Base-by-base conservation (phyloP, 108 stramenopile species). In the Fragilaria radians region DNA sequence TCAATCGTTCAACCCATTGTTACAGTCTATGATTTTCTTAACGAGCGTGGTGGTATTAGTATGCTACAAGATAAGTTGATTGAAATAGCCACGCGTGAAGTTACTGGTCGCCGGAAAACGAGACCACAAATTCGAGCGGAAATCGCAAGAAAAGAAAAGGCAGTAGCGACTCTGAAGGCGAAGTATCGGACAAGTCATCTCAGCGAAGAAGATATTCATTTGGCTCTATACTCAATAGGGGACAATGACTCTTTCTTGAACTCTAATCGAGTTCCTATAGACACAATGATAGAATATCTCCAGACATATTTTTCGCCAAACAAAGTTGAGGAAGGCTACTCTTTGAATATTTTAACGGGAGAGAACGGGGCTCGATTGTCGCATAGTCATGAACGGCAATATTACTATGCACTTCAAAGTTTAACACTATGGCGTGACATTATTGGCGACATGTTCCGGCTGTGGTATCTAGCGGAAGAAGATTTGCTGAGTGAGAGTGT, bases 211-310 rank as follows among this genome's bases (percentile, higher is more conserved):
- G 78, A 81, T 30, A 88, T 91, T 67, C 82, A 83, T 68, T 65
- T 76, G 23, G 88, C 86, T 53, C 68, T 91, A 22, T 91, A 91
- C 63, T 79, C 77, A 30, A 88, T 91, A 47, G 46, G 63, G 53
- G 89, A 91, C 78, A 91, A 91, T 73, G 72, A 85, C 68, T 87
- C 86, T 19, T 91, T 86, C 62, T 72, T 91, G 36, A 91, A 91
- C 68, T 79, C 81, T 34, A 88, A 91, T 66, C 71, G 85, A 28
- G 79, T 86, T 24, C 90, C 90, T n/a, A 82, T 91, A 53, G 85
- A 86, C 64, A 82, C 80, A 48, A 72, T 80, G 48, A 84, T 91
- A 47, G 64, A 71, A 14, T 81, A 68, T 51, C 65, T 91, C 24
- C 24, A 71, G 57, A 47, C 57, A 5, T 55, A 86, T 67, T 88